Percentiles rank a stretch among this genome's conserved stretches.
Conservation (phyloP, 2,329 filamentous ascomycete species). For the Lecanoromycetidae sp. region DNA sequence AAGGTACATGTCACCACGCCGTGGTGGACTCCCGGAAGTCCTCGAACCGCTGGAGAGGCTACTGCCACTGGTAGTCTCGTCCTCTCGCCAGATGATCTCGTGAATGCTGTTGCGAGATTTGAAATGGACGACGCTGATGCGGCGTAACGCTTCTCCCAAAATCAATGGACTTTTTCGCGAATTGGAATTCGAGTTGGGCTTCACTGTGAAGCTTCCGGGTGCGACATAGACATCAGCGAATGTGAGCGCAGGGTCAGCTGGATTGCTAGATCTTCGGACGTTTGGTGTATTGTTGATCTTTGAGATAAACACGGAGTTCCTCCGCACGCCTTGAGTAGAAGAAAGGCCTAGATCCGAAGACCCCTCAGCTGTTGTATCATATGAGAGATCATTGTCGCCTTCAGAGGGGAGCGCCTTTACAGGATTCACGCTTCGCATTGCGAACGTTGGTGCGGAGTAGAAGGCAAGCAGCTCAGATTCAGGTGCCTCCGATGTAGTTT, state of each 20-base stretch:
- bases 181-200: neutral
- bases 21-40: neutral
- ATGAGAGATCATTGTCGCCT: neutral
- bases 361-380: neutral
- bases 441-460: neutral
- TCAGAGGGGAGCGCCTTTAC: neutral
- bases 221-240: constrained; percentile 12
- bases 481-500: neutral
- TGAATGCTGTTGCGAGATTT: constrained; percentile 12
- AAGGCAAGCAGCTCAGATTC: constrained; percentile 9
- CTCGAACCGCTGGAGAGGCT: constrained; percentile 7
- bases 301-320: neutral
- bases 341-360: neutral
- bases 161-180: neutral
- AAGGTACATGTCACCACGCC: neutral
- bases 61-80: constrained; percentile 9
- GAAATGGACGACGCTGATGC: constrained; percentile 15
- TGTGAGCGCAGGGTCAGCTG: constrained; percentile 11
- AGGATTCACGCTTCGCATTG: neutral
- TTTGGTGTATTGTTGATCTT: neutral
- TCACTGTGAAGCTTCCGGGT: constrained; percentile 5
- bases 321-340: neutral
- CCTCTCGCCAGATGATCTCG: constrained; percentile 16
- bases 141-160: neutral
- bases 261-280: neutral